Conservation (phyloP, 1,284 basidiomycete species). For the Rhodotorula sp. region DNA sequence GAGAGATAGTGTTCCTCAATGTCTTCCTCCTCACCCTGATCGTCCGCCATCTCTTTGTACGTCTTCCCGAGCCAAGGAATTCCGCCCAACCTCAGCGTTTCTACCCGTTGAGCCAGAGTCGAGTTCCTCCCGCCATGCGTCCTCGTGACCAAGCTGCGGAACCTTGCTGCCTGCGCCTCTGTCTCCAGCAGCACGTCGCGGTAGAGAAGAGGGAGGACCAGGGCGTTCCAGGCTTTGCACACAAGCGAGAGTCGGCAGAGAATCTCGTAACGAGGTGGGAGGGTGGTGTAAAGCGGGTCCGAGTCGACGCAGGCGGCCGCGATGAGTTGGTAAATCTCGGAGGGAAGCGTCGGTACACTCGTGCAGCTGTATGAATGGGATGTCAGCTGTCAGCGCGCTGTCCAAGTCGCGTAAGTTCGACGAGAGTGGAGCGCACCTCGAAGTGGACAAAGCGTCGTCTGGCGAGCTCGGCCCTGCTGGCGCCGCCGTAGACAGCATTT, state of each 20-base stretch:
- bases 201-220: neutral
- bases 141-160: neutral
- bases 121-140: neutral
- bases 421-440: neutral
- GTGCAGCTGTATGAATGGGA: neutral
- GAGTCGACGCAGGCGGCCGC: neutral
- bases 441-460: neutral
- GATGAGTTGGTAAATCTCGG: constrained; percentile 1
- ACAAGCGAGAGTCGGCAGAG: neutral
- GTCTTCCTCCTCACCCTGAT: neutral
- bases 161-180: neutral
- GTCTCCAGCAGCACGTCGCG: neutral
- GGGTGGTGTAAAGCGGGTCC: neutral
- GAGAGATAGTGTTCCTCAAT: neutral
- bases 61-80: constrained; percentile 1
- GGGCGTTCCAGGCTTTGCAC: neutral
- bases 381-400: neutral
- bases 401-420: neutral
- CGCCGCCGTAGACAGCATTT: neutral
- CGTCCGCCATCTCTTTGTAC: neutral
- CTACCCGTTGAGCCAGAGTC: neutral
- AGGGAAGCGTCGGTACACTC: neutral
- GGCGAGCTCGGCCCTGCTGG: neutral
- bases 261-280: neutral
- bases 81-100: neutral